Percentiles rank a stretch among this genome's conserved stretches.
phyloP scores from a whole-genome alignment of 2,329 filamentous ascomycete genomes.

The Claviceps sorghi region DNA sequence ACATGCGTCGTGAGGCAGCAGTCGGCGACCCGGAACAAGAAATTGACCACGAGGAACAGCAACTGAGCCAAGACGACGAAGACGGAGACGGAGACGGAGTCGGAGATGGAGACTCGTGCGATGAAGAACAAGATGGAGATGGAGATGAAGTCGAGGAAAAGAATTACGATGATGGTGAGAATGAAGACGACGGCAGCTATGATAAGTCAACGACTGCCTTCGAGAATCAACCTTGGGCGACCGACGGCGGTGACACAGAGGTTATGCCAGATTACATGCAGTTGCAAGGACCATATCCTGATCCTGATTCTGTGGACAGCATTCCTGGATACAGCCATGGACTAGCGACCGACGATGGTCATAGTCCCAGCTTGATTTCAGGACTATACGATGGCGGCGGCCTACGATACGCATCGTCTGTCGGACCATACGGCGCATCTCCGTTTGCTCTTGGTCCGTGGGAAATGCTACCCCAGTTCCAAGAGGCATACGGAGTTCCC shows the following conservation, averaged over 20 bases:
- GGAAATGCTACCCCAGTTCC: conserved; percentile 6
- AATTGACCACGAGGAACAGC: neutral
- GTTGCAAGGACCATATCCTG: conserved; percentile 4
- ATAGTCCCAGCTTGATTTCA: conserved; percentile 3
- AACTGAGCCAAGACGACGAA: conserved; percentile 5
- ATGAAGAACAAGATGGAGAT: conserved; percentile 14
- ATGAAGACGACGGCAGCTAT: conserved; percentile 19
- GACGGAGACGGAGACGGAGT: conserved; percentile 18
- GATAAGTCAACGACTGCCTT: conserved; percentile 6
- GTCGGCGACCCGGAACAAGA: conserved; percentile 16
- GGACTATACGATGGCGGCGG: conserved; percentile 4
- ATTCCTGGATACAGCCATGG: conserved; percentile 1
- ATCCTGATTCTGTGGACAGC: conserved; percentile 1
- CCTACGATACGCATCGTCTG: conserved; percentile 5
- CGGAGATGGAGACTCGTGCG: conserved; percentile 11
- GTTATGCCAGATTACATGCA: conserved; percentile 3
- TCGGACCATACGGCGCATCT: conserved; percentile 9
- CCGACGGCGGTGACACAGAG: conserved; percentile 1
- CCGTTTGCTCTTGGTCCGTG: conserved; percentile 9
- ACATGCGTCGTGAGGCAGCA: conserved; percentile 43
- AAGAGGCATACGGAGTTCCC: conserved; percentile 19
- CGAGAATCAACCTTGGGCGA: conserved; percentile 2
- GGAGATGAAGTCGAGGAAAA: conserved; percentile 14
- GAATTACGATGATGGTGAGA: conserved; percentile 14
- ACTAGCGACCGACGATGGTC: neutral